A percentile compares a stretch with the other conserved stretches of the same genome.
Evolutionary conservation across 257 asterid genomes (phyloP).

Genomic region (Solanum gracilifrons): DNA sequence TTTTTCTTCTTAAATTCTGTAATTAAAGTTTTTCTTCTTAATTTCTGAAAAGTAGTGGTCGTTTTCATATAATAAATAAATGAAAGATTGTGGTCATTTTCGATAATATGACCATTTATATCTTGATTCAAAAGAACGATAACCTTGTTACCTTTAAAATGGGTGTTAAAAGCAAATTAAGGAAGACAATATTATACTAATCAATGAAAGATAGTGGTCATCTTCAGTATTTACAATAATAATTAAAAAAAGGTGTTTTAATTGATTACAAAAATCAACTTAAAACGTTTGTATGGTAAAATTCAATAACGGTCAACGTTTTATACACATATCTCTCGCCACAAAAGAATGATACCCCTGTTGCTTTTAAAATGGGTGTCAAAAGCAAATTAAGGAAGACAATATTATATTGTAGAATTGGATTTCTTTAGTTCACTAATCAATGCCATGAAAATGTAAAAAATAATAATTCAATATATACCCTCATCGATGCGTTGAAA

Average conservation of each 20-base stretch:
- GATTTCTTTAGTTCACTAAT: background rate
- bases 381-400: too few species aligned
- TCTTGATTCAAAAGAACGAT: background rate
- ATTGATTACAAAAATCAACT: background rate
- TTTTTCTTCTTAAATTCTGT: too few species aligned
- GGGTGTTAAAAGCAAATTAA: too few species aligned
- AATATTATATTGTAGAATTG: background rate
- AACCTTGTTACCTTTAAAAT: too few species aligned
- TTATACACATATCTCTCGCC: background rate
- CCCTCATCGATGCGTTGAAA: background rate
- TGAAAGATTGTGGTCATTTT: background rate
- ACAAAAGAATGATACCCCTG: background rate
- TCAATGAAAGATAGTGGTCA: background rate
- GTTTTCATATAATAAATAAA: background rate
- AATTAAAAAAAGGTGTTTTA: background rate
- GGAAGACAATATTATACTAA: background rate
- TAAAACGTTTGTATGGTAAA: background rate
- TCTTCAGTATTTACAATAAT: too few species aligned
- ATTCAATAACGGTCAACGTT: background rate
- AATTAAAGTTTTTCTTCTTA: background rate
- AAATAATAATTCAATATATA: background rate
- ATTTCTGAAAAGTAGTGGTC: background rate
- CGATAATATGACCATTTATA: background rate
- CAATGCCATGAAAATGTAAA: background rate
- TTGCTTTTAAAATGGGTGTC: background rate